A percentile compares a stretch with the other conserved stretches of the same genome.
phyloP scores from a whole-genome alignment of 768 basidiomycete species.

The Mycena capillaripes region DNA sequence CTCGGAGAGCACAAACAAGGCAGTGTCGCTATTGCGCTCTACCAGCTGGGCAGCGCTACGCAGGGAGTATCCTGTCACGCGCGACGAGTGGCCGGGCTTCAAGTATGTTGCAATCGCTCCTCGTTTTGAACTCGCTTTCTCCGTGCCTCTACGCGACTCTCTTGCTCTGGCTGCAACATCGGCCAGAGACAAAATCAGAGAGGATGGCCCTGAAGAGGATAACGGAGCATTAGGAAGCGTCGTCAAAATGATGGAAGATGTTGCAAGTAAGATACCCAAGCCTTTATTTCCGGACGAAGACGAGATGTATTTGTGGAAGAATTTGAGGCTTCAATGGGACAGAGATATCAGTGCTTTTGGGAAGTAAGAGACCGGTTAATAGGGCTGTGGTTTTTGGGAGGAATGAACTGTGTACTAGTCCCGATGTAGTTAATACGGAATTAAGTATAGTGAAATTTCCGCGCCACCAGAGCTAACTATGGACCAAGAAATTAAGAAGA shows the following conservation, averaged over 20 bases:
- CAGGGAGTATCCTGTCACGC: background rate
- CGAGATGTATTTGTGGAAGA: background rate
- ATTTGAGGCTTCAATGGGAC: background rate
- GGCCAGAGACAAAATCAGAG: background rate
- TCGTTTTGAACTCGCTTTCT: background rate
- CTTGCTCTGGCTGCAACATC: background rate
- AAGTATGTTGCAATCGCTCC: background rate
- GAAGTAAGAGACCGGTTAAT: background rate
- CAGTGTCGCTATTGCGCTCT: background rate
- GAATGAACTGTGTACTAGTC: too few species aligned
- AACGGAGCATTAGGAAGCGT: background rate
- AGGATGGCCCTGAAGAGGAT: background rate
- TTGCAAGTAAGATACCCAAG: background rate
- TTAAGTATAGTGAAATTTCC: too few species aligned
- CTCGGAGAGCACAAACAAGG: background rate
- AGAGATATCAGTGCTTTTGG: background rate
- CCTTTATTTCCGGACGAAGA: background rate
- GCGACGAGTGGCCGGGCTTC: background rate
- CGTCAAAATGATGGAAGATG: background rate
- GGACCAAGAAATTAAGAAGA: background rate
- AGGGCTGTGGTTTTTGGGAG: too few species aligned
- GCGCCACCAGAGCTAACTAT: background rate
- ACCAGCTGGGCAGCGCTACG: background rate
- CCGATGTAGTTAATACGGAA: too few species aligned
- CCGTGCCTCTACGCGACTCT: background rate